Conservation (phyloP, 2,329 filamentous ascomycete species). For the Epichloe elymi region DNA sequence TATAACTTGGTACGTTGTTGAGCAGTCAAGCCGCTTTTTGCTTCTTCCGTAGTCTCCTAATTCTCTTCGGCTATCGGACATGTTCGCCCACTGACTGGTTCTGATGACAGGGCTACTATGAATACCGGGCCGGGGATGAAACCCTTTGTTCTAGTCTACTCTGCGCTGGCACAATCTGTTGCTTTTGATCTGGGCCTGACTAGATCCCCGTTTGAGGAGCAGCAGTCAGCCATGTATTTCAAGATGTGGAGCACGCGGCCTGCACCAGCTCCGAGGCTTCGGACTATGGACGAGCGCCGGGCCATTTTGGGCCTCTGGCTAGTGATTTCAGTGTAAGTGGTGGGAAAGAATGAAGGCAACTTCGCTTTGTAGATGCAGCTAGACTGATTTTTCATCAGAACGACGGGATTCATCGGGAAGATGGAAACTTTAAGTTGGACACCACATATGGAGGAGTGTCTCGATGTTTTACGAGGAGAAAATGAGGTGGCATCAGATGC, state of each 20-base stretch:
- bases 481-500: slow-evolving; percentile 36
- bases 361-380: too few relatives aligned
- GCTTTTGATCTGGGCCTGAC: slow-evolving; percentile 34
- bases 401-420: slow-evolving; percentile 28
- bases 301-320: slow-evolving; percentile 35
- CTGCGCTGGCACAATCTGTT: slow-evolving; percentile 29
- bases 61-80: too few relatives aligned
- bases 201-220: slow-evolving; percentile 22
- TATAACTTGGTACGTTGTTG: slow-evolving; percentile 3
- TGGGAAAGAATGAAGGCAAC: too few relatives aligned
- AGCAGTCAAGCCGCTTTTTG: too few relatives aligned
- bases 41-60: too few relatives aligned
- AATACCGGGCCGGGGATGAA: slow-evolving; percentile 23
- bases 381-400: slow-evolving; percentile 11
- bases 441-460: slow-evolving; percentile 42
- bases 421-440: slow-evolving; percentile 44
- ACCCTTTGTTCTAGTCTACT: slow-evolving; percentile 30
- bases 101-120: slow-evolving; percentile 23
- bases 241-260: slow-evolving; percentile 18
- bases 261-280: slow-evolving; percentile 15
- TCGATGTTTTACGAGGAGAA: slow-evolving; percentile 30
- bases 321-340: slow-evolving; percentile 21
- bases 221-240: slow-evolving; percentile 22
- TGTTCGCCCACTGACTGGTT: neutral
- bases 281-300: slow-evolving; percentile 37